These are phyloP conservation scores for Micromonas pusilla DNA, from an alignment of 139 green algal genomes.

Conservation along the genomic window DNA sequence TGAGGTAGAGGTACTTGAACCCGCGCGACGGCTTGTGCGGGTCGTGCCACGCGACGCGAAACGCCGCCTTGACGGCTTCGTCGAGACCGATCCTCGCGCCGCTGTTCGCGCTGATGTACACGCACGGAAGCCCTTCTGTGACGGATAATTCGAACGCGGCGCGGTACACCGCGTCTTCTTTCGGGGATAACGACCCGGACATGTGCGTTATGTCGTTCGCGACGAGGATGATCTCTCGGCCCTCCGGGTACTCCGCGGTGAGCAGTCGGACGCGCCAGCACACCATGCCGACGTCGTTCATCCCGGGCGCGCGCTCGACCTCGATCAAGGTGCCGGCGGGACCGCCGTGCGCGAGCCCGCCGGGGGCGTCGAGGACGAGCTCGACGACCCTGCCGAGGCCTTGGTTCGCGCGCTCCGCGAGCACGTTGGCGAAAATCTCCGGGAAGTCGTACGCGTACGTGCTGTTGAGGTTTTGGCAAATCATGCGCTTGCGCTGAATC, in stretches of 20 bases:
- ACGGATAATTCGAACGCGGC: slow-evolving; percentile 74
- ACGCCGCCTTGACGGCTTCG: slow-evolving; percentile 66
- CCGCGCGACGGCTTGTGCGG: slow-evolving; percentile 61
- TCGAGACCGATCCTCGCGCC: slow-evolving; percentile 86
- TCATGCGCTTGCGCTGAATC: slow-evolving; percentile 31
- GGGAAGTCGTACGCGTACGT: slow-evolving; percentile 34
- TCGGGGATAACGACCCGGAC: slow-evolving; percentile 78
- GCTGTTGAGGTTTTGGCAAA: slow-evolving; percentile 15
- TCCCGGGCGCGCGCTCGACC: slow-evolving; percentile 37
- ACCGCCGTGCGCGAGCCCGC: background rate
- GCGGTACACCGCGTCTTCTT: slow-evolving; percentile 85
- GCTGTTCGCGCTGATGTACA: slow-evolving; percentile 95
- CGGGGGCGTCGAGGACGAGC: slow-evolving; percentile 51
- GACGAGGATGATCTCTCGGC: slow-evolving; percentile 70
- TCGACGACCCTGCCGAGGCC: slow-evolving; percentile 35
- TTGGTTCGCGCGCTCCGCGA: slow-evolving; percentile 11
- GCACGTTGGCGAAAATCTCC: slow-evolving; percentile 25
- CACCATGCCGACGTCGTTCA: slow-evolving; percentile 87
- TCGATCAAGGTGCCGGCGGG: background rate
- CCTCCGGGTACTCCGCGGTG: slow-evolving; percentile 72
- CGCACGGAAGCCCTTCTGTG: slow-evolving; percentile 65
- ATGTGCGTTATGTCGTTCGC: slow-evolving; percentile 94
- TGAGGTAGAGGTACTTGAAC: slow-evolving; percentile 89
- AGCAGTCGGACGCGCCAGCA: slow-evolving; percentile 76
- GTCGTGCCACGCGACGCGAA: slow-evolving; percentile 69